These are phyloP conservation scores for Paramecium octaurelia DNA, from an alignment of 73 alveolate species.

Conservation along the genomic window DNA sequence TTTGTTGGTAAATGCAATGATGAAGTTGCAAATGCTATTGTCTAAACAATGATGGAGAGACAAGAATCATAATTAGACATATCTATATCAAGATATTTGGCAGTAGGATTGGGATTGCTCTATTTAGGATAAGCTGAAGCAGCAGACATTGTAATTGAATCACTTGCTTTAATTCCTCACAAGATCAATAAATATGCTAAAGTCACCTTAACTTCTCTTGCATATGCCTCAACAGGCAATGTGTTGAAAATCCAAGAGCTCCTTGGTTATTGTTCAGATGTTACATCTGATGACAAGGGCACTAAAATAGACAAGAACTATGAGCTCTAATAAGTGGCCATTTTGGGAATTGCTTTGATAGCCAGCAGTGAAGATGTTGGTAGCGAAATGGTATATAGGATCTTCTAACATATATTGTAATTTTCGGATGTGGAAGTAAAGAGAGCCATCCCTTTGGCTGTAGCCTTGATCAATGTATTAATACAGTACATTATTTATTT, in stretches of 20 bases:
- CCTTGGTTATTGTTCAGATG: slow-evolving; percentile 50
- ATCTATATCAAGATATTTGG: slow-evolving; percentile 88
- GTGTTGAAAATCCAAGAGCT: slow-evolving; percentile 49
- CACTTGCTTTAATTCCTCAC: background rate
- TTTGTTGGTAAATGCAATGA: slow-evolving; percentile 94
- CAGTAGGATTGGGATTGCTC: slow-evolving; percentile 95
- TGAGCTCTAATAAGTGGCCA: slow-evolving; percentile 51
- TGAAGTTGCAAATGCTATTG: slow-evolving; percentile 94
- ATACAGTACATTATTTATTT: background rate
- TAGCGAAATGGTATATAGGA: slow-evolving; percentile 53
- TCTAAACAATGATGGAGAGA: slow-evolving; percentile 85
- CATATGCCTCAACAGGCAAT: slow-evolving; percentile 62
- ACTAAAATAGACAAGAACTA: background rate
- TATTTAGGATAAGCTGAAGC: slow-evolving; percentile 81
- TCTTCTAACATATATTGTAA: slow-evolving; percentile 53
- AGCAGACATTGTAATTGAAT: slow-evolving; percentile 48
- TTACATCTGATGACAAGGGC: slow-evolving; percentile 39
- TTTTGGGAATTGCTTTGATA: slow-evolving; percentile 54
- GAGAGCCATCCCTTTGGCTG: slow-evolving; percentile 64
- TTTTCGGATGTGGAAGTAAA: slow-evolving; percentile 51
- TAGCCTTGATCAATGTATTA: slow-evolving; percentile 44
- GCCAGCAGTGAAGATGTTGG: slow-evolving; percentile 63
- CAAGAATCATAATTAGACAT: slow-evolving; percentile 83
- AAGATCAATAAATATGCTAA: slow-evolving; percentile 26
- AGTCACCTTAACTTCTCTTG: slow-evolving; percentile 33